Evolutionary conservation across 108 stramenopile species (phyloP), one percentile per base, ranked within the genome.

Genomic region (Nitzschia sp.): DNA sequence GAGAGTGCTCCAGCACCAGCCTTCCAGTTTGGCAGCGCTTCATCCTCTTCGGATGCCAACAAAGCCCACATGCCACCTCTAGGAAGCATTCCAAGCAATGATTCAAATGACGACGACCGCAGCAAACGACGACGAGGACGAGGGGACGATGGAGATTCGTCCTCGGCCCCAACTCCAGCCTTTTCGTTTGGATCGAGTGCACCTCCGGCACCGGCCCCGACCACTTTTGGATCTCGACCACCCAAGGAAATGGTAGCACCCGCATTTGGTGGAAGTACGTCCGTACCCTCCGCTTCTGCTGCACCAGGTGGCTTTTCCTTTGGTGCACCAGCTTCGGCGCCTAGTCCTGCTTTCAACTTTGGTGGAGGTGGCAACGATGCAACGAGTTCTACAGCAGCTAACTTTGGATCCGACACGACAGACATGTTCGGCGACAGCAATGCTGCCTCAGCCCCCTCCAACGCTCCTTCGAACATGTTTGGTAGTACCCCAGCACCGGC

Each of bases 131-230:
- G 21, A 15, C 38, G 60, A 2, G 36, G 18, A 26, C 5, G 47
- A 25, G 34, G 55, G 17, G 1, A 34, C 35, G 33, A n/a, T 13
- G 51, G 31, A 0, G 5, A n/a, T 1, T 26, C 31, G 4, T 23
- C 67, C 21, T 19, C 29, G n/a, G 49, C 30, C 13, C 38, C 21
- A 23, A 23, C 67, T 34, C 35, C 67, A 36, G 33, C 67, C 18
- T 51, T 51, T 24, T 19, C 67, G 1, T 68, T 68, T 49, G 57
- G 57, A 3, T 23, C 46, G 5, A 38, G 54, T 18, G 33, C 67
- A 21, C n/a, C n/a, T n/a, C 45, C 62, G n/a, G 47, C 64, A 48
- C 45, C 61, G 46, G 64, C 64, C 13, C 33, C 60, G 42, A 51
- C 49, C 4, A 51, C 49, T 17, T 51, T 51, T 19, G 49, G 49